Percentiles rank a stretch among this genome's conserved stretches.
phyloP scores from a whole-genome alignment of 345 rosid species.

The Schrenkiella parvula region DNA sequence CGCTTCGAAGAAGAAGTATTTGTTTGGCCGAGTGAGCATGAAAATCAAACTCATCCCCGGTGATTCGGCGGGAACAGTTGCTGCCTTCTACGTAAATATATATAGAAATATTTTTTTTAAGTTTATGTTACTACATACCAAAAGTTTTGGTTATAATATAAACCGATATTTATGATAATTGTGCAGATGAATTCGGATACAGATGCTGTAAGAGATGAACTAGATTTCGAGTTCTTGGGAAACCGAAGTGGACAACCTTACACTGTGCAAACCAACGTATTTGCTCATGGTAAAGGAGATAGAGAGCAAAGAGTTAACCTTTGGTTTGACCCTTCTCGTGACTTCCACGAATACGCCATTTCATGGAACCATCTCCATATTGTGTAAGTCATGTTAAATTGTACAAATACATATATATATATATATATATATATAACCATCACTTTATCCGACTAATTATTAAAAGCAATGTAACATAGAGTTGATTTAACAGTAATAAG shows the following conservation, averaged over 20 bases:
- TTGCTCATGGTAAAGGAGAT: slow-evolving; percentile 34
- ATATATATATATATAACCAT: no score
- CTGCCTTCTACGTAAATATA: slow-evolving; percentile 30
- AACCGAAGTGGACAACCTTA: slow-evolving; percentile 39
- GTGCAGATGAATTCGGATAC: slow-evolving; percentile 36
- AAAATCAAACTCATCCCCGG: slow-evolving; percentile 87
- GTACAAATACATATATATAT: neutral
- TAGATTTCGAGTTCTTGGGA: slow-evolving; percentile 36
- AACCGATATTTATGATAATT: neutral
- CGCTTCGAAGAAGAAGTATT: slow-evolving; percentile 63
- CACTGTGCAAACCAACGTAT: slow-evolving; percentile 34
- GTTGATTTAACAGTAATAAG: neutral
- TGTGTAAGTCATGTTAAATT: slow-evolving; percentile 48
- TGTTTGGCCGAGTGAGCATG: slow-evolving; percentile 87
- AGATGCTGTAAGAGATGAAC: slow-evolving; percentile 27
- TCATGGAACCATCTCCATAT: slow-evolving; percentile 68
- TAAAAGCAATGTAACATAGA: neutral
- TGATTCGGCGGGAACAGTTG: slow-evolving; percentile 40
- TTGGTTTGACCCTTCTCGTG: slow-evolving; percentile 88
- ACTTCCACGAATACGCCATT: slow-evolving; percentile 61
- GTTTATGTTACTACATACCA: neutral
- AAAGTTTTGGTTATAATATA: neutral
- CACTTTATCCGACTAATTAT: neutral
- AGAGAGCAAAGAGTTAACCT: slow-evolving; percentile 55
- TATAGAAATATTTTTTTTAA: neutral